These are phyloP conservation scores for Magnolia officinalis DNA, from an alignment of 164 flowering plant species.

Conservation along the genomic window DNA sequence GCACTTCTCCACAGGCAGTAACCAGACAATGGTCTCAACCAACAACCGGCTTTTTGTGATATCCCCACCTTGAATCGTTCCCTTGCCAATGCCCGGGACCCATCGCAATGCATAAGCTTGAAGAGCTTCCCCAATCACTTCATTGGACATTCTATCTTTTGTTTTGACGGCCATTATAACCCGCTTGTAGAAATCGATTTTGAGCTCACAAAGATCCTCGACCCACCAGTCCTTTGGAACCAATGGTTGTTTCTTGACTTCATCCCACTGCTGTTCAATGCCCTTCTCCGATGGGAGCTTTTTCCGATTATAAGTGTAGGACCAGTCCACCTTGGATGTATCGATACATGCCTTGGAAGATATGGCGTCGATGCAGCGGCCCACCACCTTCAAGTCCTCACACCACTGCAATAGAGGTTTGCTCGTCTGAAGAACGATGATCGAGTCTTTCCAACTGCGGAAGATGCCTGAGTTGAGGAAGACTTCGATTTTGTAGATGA, in stretches of 20 bases:
- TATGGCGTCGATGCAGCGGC: slow-evolving; percentile 64
- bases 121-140: slow-evolving; percentile 80
- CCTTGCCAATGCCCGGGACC: slow-evolving; percentile 66
- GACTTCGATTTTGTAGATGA: slow-evolving; percentile 76
- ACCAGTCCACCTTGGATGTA: slow-evolving; percentile 80
- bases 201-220: slow-evolving; percentile 90
- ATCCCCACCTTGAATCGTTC: slow-evolving; percentile 39
- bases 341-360: slow-evolving; percentile 74
- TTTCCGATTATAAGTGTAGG: slow-evolving; percentile 73
- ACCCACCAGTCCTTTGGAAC: slow-evolving; percentile 98
- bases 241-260: slow-evolving; percentile 36
- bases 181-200: slow-evolving; percentile 63
- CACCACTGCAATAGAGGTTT: slow-evolving; percentile 49
- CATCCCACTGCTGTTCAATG: slow-evolving; percentile 50
- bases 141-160: slow-evolving; percentile 40
- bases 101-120: slow-evolving; percentile 68
- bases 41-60: slow-evolving; percentile 31
- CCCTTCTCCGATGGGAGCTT: slow-evolving; percentile 68
- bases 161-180: slow-evolving; percentile 50
- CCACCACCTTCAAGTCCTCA: slow-evolving; percentile 71
- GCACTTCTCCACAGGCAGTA: slow-evolving; percentile 70
- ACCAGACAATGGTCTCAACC: slow-evolving; percentile 60
- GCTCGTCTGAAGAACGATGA: slow-evolving; percentile 78
- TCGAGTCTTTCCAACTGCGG: slow-evolving; percentile 91
- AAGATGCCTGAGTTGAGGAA: slow-evolving; percentile 79